Conservation (phyloP, 148 eudicot species). For the Hydrangea macrophylla region DNA sequence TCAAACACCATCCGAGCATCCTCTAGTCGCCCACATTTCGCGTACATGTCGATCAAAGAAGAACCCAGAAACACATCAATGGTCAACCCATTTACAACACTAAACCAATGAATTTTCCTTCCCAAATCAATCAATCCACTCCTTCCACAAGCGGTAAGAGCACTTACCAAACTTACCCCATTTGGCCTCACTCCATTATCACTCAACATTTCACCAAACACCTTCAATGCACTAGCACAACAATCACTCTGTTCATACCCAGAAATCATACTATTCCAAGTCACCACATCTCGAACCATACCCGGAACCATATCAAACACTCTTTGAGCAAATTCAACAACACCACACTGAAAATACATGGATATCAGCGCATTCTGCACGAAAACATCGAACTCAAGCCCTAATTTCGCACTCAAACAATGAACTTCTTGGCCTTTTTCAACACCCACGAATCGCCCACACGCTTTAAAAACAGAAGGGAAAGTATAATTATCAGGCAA, state of each 20-base stretch:
- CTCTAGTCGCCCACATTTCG: neutral
- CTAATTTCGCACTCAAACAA: neutral
- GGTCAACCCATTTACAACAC: neutral
- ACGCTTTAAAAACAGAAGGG: neutral
- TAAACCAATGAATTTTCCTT: neutral
- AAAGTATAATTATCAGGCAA: neutral
- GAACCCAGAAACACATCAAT: neutral
- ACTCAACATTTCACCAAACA: neutral
- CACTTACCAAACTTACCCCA: neutral
- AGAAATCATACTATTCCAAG: conserved; percentile 1
- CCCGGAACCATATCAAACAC: neutral
- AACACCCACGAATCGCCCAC: neutral
- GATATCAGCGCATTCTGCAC: neutral
- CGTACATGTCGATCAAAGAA: conserved; percentile 2
- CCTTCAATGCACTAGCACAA: neutral
- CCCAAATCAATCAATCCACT: neutral
- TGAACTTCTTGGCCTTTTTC: neutral
- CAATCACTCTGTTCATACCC: neutral
- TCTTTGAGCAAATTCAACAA: neutral
- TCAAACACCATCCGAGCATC: neutral
- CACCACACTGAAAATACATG: neutral
- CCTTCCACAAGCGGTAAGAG: neutral
- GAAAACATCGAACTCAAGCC: neutral
- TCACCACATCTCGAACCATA: neutral
- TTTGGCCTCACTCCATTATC: neutral